Conservation (phyloP, 1,284 basidiomycete genomes). For the Cryptococcus maquisensis region DNA sequence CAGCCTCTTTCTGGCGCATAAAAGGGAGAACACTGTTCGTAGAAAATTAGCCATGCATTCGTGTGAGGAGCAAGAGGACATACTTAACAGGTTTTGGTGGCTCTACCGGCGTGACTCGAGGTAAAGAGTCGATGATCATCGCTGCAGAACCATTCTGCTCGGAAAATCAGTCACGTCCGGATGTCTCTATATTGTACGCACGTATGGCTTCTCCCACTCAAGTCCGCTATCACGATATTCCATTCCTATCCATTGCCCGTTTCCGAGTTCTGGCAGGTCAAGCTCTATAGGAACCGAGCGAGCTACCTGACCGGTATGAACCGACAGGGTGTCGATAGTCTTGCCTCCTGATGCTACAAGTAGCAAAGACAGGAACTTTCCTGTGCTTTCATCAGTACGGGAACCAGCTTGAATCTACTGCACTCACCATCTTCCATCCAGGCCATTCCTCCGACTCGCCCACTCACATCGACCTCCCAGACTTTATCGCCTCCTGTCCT, state of each 20-base stretch:
- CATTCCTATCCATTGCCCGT: slow-evolving; percentile 17
- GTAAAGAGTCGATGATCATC: slow-evolving; percentile 37
- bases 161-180: background rate
- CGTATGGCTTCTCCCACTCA: slow-evolving; percentile 19
- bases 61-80: background rate
- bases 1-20: slow-evolving; percentile 11
- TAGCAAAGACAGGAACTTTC: slow-evolving; percentile 31
- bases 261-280: background rate
- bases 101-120: slow-evolving; percentile 35
- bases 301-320: slow-evolving; percentile 36
- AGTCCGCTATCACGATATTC: slow-evolving; percentile 11
- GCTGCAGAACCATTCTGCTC: slow-evolving; percentile 32
- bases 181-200: slow-evolving; percentile 1
- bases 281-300: slow-evolving; percentile 10
- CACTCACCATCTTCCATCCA: slow-evolving; percentile 42
- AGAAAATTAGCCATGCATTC: slow-evolving; percentile 2
- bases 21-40: slow-evolving; percentile 17
- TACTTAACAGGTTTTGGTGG: slow-evolving; percentile 38
- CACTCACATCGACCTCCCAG: slow-evolving; percentile 34
- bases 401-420: background rate
- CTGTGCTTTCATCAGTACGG: slow-evolving; percentile 15
- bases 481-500: slow-evolving; percentile 38
- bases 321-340: slow-evolving; percentile 32
- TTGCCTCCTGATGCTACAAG: slow-evolving; percentile 4
- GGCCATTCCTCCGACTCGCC: slow-evolving; percentile 31